Conservation (phyloP, 352 stramenopile species). For the Phytophthora sp. region DNA sequence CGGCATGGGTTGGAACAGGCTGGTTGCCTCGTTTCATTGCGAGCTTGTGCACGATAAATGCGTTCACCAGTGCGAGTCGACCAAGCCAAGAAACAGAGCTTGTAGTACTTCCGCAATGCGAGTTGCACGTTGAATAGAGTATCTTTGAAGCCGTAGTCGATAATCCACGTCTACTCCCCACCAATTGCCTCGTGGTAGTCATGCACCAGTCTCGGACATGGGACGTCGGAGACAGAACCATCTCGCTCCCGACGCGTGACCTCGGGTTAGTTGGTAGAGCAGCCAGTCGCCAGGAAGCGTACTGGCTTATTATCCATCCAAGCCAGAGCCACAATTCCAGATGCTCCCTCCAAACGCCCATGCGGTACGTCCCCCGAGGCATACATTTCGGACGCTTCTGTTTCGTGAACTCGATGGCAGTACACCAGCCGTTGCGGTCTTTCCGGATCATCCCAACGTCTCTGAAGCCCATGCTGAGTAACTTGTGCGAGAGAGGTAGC, state of each 20-base stretch:
- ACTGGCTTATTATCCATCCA: background rate
- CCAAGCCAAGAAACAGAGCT: background rate
- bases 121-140: background rate
- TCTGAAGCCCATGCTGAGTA: background rate
- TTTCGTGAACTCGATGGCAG: background rate
- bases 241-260: background rate
- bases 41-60: background rate
- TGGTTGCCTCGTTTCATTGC: background rate
- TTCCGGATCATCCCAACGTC: background rate
- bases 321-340: background rate
- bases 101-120: constrained; percentile 2
- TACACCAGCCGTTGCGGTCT: background rate
- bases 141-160: too few species aligned
- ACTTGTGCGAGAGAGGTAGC: background rate
- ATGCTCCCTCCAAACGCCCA: background rate
- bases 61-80: background rate
- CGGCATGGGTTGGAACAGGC: background rate
- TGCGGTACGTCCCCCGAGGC: background rate
- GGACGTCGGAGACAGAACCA: background rate
- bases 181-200: background rate
- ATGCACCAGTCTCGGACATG: background rate
- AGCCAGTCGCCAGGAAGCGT: background rate
- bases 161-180: too few species aligned
- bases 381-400: background rate
- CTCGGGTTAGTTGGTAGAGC: background rate